phyloP scores from a whole-genome alignment of 306 rosid species.

The Dalbergia cultrata region DNA sequence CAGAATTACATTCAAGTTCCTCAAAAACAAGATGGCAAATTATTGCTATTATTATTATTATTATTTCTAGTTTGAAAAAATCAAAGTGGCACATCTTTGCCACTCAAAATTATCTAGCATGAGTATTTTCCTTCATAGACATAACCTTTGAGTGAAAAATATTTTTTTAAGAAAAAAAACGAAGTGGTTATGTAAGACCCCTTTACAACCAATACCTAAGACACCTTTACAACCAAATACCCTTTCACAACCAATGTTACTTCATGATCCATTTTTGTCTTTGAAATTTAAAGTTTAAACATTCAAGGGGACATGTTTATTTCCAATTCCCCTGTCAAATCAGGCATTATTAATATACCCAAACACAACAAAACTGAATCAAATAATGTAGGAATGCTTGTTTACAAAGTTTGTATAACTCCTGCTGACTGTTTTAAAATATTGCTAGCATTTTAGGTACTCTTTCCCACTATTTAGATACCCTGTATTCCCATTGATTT shows the following conservation, averaged over 20 bases:
- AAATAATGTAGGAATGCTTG: background rate
- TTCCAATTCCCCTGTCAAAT: background rate
- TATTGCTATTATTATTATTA: too few species aligned
- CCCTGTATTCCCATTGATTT: background rate
- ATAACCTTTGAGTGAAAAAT: background rate
- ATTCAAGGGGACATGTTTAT: slow-evolving; percentile 1
- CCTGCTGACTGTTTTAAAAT: background rate
- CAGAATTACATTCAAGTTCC: background rate
- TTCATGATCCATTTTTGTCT: background rate
- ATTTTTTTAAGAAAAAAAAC: background rate
- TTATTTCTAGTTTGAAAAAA: background rate
- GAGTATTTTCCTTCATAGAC: background rate
- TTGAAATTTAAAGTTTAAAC: background rate
- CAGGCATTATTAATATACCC: background rate
- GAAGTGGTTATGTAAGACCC: background rate
- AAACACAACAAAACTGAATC: background rate
- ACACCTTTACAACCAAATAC: background rate
- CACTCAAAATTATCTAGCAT: background rate
- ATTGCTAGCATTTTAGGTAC: background rate
- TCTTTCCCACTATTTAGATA: background rate
- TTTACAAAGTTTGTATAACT: background rate
- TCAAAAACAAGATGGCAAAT: too few species aligned
- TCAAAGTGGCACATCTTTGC: background rate
- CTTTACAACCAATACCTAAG: background rate
- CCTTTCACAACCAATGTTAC: background rate